These are phyloP conservation scores for Diaporthe nobilis DNA, from an alignment of 2,329 filamentous ascomycete species.

Conservation along the genomic window DNA sequence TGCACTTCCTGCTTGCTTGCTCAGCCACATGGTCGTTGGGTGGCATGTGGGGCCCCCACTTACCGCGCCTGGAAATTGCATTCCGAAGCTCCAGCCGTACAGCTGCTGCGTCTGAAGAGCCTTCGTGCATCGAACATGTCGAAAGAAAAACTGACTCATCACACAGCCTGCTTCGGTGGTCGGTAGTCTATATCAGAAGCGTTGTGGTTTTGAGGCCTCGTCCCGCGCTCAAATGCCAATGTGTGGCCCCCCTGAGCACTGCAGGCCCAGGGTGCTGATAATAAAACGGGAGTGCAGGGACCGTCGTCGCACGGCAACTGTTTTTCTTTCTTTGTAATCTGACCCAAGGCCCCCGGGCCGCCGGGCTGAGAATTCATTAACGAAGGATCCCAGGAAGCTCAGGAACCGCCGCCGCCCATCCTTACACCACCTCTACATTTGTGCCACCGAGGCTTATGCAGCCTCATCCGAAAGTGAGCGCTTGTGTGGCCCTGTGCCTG, in stretches of 20 bases:
- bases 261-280: background rate
- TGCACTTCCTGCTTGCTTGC: slow-evolving; percentile 10
- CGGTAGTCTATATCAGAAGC: background rate
- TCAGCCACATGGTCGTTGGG: slow-evolving; percentile 23
- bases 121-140: background rate
- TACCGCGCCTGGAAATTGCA: slow-evolving; percentile 29
- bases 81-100: background rate
- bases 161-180: background rate
- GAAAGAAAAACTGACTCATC: slow-evolving; percentile 3
- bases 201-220: background rate
- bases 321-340: background rate
- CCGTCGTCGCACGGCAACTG: slow-evolving; percentile 30
- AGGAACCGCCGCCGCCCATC: slow-evolving; percentile 16
- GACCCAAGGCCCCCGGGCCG: background rate
- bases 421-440: slow-evolving; percentile 16
- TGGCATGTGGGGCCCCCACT: slow-evolving; percentile 12
- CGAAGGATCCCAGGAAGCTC: slow-evolving; percentile 23
- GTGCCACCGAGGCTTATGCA: slow-evolving; percentile 33
- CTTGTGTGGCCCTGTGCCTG: slow-evolving; percentile 17
- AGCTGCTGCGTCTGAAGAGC: background rate
- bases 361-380: slow-evolving; percentile 24
- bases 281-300: background rate
- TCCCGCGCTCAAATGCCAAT: background rate
- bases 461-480: slow-evolving; percentile 27
- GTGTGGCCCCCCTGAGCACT: slow-evolving; percentile 17